phyloP scores from a whole-genome alignment of 306 rosid species.

The Corylus americana region DNA sequence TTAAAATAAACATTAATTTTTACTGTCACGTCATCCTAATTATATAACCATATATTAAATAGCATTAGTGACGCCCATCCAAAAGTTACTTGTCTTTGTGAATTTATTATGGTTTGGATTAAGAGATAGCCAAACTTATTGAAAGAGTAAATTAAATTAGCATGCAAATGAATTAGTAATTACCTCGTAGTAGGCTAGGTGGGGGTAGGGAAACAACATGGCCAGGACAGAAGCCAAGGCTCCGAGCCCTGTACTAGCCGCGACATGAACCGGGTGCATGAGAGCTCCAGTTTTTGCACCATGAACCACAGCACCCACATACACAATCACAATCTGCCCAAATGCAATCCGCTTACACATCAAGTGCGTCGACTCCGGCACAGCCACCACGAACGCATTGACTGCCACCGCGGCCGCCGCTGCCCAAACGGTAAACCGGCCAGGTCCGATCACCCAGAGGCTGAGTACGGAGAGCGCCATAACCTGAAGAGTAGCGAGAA shows the following conservation, averaged over 20 bases:
- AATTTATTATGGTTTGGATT: no score
- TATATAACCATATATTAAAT: no score
- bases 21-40: no score
- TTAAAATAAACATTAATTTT: no score
- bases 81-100: no score
- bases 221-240: slow-evolving; percentile 70
- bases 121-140: no score
- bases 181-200: slow-evolving; percentile 55
- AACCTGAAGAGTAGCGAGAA: slow-evolving; percentile 47
- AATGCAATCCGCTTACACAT: slow-evolving; percentile 65
- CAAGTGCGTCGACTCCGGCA: slow-evolving; percentile 61
- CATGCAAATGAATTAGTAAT: neutral
- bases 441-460: slow-evolving; percentile 54
- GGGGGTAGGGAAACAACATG: slow-evolving; percentile 66
- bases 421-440: slow-evolving; percentile 15
- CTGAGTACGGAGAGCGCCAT: slow-evolving; percentile 36
- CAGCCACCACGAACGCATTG: slow-evolving; percentile 53
- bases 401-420: slow-evolving; percentile 43
- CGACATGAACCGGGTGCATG: slow-evolving; percentile 55
- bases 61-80: no score
- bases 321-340: slow-evolving; percentile 72
- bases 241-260: slow-evolving; percentile 59
- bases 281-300: slow-evolving; percentile 40
- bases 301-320: slow-evolving; percentile 53
- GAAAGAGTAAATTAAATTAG: neutral